These are phyloP conservation scores for Sphaerosporella brunnea DNA, from an alignment of 495 filamentous ascomycete species.

Conservation along the genomic window DNA sequence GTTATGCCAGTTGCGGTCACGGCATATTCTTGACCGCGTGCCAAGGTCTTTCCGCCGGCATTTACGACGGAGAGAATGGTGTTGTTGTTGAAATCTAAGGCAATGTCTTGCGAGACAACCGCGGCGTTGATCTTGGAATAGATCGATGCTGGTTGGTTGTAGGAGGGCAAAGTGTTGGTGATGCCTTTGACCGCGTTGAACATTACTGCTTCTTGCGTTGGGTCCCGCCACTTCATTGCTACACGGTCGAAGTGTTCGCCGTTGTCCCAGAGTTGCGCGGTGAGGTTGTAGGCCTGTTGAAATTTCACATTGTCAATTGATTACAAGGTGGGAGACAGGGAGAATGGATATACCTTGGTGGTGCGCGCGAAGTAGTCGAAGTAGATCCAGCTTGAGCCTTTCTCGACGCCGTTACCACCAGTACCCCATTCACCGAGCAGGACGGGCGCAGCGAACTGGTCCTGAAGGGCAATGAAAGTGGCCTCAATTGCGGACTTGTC, in stretches of 20 bases:
- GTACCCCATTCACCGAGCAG: conserved; percentile 44
- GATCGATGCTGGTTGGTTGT: conserved; percentile 27
- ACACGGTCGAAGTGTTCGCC: conserved; percentile 35
- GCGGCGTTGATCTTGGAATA: conserved; percentile 33
- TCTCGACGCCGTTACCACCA: conserved; percentile 33
- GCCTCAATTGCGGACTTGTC: conserved; percentile 36
- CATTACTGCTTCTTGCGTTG: conserved; percentile 32
- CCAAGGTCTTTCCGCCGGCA: conserved; percentile 26
- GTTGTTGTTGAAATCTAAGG: conserved; percentile 40
- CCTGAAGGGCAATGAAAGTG: conserved; percentile 36
- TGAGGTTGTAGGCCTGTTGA: conserved; percentile 27
- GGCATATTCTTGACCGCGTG: conserved; percentile 31
- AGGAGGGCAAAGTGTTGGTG: conserved; percentile 34
- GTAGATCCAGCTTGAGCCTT: conserved; percentile 41
- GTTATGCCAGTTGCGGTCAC: conserved; percentile 32
- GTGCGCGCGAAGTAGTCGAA: conserved; percentile 37
- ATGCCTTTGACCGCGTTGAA: conserved; percentile 30
- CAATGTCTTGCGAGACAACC: conserved; percentile 30
- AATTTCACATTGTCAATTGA: neutral
- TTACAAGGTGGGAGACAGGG: neutral
- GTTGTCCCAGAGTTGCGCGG: conserved; percentile 42
- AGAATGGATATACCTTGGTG: conserved; percentile 12
- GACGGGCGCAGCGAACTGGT: conserved; percentile 38
- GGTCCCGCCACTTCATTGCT: conserved; percentile 35
- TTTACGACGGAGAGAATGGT: conserved; percentile 31